A percentile compares a stretch with the other conserved stretches of the same genome.
These are phyloP conservation scores for Solanum commersonii DNA, from an alignment of 257 asterid genomes.

Conservation along the genomic window DNA sequence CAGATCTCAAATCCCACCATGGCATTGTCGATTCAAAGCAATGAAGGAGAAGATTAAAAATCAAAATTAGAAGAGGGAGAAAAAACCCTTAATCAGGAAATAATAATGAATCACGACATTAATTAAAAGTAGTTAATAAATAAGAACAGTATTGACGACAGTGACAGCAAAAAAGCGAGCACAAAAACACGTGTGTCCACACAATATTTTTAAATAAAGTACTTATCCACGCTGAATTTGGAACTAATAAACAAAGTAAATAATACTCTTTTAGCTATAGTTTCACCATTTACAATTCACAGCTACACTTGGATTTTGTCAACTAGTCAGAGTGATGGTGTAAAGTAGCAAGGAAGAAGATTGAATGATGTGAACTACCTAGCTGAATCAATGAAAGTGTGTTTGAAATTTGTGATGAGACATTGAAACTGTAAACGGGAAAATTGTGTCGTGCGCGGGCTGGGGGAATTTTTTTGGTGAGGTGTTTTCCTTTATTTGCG, in stretches of 20 bases:
- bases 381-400: not conserved
- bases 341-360: not conserved
- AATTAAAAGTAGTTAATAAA: not conserved
- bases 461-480: not conserved
- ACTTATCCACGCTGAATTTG: not conserved
- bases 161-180: not conserved
- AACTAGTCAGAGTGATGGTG: not conserved
- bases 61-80: not conserved
- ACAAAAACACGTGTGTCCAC: not conserved
- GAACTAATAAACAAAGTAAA: not conserved
- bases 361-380: not conserved
- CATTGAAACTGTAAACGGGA: not conserved
- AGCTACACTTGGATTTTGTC: not conserved
- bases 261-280: not conserved
- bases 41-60: not conserved
- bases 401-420: not conserved
- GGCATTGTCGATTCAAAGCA: conserved; percentile 21
- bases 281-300: not conserved
- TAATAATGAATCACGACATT: not conserved
- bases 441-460: not conserved
- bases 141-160: not conserved
- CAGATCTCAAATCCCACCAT: conserved; percentile 29
- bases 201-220: not conserved
- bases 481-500: not conserved
- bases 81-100: not conserved